Evolutionary conservation across 257 asterid species (phyloP).

Genomic region (Ajuga chamaepitys): DNA sequence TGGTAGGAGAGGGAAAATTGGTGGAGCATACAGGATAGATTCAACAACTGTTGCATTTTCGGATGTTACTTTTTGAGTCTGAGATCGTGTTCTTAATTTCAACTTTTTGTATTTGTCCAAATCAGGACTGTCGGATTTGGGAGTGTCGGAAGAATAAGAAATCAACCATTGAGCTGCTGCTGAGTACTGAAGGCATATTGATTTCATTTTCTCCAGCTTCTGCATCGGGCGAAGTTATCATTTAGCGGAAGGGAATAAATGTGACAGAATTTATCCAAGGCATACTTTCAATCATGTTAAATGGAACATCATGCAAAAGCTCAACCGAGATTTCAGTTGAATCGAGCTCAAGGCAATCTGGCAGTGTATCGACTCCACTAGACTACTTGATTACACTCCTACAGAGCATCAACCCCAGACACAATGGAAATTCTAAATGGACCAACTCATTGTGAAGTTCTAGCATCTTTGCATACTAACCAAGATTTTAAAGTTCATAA

Average conservation of each 20-base stretch:
- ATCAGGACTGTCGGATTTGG: constrained; percentile 28
- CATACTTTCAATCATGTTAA: neutral
- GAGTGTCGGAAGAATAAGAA: constrained; percentile 51
- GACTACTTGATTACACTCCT: too few species aligned
- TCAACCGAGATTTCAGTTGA: too few species aligned
- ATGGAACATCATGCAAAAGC: neutral
- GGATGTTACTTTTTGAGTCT: constrained; percentile 44
- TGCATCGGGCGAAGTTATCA: constrained; percentile 29
- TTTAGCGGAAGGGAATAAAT: constrained; percentile 10
- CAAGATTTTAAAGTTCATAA: neutral
- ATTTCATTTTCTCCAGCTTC: constrained; percentile 90
- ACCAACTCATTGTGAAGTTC: too few species aligned
- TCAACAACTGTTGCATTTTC: constrained; percentile 56
- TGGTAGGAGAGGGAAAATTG: neutral
- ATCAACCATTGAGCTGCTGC: constrained; percentile 82
- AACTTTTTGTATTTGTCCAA: constrained; percentile 44
- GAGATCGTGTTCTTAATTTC: constrained; percentile 61
- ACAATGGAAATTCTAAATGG: too few species aligned
- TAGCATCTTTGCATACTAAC: neutral
- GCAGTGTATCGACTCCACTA: too few species aligned
- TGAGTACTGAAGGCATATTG: constrained; percentile 88
- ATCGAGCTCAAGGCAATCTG: too few species aligned
- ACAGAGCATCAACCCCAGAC: too few species aligned
- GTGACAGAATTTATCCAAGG: neutral
- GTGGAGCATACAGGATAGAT: constrained; percentile 59